These are phyloP conservation scores for Aspergillus cristatus DNA, from an alignment of 495 filamentous ascomycete species.

Conservation along the genomic window DNA sequence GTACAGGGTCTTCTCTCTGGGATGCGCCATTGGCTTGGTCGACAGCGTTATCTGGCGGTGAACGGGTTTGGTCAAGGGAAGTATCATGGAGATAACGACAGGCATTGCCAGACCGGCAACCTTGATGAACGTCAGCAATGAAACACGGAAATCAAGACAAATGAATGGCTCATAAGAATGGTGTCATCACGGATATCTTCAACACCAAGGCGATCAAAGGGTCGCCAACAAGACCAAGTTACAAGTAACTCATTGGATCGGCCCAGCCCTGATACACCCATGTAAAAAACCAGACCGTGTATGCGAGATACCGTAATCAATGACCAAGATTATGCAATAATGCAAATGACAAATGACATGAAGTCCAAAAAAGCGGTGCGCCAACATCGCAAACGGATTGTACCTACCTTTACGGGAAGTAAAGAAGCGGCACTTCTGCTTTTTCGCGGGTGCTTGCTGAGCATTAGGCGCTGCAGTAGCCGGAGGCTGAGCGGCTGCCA, in stretches of 20 bases:
- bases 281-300: conserved; percentile 1
- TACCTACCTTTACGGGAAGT: conserved; percentile 19
- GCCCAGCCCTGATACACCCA: too few relatives aligned
- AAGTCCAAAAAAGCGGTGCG: too few relatives aligned
- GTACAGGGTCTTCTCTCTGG: conserved; percentile 4
- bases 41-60: background rate
- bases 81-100: conserved; percentile 35
- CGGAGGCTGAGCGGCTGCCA: conserved; percentile 25
- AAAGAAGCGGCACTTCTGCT: conserved; percentile 22
- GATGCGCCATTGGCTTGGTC: conserved; percentile 2
- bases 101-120: conserved; percentile 30
- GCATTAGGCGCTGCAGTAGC: conserved; percentile 14
- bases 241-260: too few relatives aligned
- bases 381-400: background rate
- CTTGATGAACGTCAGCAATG: conserved; percentile 20
- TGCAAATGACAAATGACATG: background rate
- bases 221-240: background rate
- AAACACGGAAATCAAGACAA: background rate
- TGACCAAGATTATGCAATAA: background rate
- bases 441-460: conserved; percentile 15
- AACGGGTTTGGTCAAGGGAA: conserved; percentile 6
- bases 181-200: background rate
- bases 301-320: background rate
- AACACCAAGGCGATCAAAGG: too few relatives aligned
- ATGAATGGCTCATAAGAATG: background rate